Evolutionary conservation across 768 basidiomycete genomes (phyloP), one percentile per base, ranked within the genome.

Genomic region (Pholiota molesta): DNA sequence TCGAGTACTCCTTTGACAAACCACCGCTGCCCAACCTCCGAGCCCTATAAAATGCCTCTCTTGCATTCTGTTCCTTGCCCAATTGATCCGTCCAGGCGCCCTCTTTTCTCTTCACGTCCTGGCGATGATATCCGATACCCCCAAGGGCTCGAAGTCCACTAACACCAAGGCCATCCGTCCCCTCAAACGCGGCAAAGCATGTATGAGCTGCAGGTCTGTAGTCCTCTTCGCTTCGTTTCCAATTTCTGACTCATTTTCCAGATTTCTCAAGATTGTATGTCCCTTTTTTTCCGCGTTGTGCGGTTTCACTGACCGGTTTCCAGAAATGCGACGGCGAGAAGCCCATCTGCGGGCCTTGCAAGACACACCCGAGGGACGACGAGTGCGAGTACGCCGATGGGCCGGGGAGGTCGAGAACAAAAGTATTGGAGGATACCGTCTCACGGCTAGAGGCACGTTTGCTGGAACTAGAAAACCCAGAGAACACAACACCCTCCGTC

Each of bases 321-420:
- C 62, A 69, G 89, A 86, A 85, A 78, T 91, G 90, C 65, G 89
- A 91, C 66, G 87, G 88, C 17, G 71, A 69, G 3, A 84, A 84
- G 60, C 89, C 89, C 1, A 75, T 82, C 10, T 91, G 90, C 70
- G 83, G 84, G 1, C 88, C 86, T 44, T 91, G 90, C 74, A 71
- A 75, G 23, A 75, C 79, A 8, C 82, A 85, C 26, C 84, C 86
- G 39, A 83, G 87, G 61, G 79, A 79, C 28, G 88, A 88, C 57
- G 86, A 86, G 31, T 91, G 90, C 71, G 89, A 91, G 73, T 91
- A 90, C 71, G 78, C 84, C 6, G 89, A 90, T 66, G 86, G 84
- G 5, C 81, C 81, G 33, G 82, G 82, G 45, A 82, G 86, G 61
- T 85, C 89, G 19, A 77, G 83, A 58, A 89, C 84, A 3, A 80